Evolutionary conservation across 2,329 filamentous ascomycete genomes (phyloP).

Genomic region (Colletotrichum liriopes): DNA sequence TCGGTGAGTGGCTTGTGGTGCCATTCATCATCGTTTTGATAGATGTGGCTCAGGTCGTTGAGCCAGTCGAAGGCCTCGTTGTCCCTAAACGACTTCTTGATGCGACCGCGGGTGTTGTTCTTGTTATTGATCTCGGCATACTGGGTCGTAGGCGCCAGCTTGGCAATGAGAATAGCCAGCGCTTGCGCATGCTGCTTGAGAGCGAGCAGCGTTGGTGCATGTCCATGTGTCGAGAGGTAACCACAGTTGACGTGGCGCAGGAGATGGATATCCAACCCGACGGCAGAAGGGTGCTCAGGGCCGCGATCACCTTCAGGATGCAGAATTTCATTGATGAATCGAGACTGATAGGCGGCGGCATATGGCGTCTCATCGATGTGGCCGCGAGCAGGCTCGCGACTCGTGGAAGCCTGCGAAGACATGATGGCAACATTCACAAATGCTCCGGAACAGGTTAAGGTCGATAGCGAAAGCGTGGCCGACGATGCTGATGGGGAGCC

Average conservation of each 20-base stretch:
- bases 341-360: constrained; percentile 39
- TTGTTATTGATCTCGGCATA: constrained; percentile 49
- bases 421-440: neutral
- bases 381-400: neutral
- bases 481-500: neutral
- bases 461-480: neutral
- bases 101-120: constrained; percentile 25
- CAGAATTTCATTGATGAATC: constrained; percentile 31
- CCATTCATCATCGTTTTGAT: constrained; percentile 63
- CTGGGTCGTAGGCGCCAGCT: constrained; percentile 58
- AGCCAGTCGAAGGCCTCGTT: constrained; percentile 72
- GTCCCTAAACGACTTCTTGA: constrained; percentile 52
- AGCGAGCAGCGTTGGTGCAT: constrained; percentile 68
- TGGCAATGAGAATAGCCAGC: constrained; percentile 67
- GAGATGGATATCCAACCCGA: constrained; percentile 44
- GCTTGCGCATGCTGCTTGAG: constrained; percentile 74
- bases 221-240: constrained; percentile 68
- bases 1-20: constrained; percentile 64
- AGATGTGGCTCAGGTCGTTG: constrained; percentile 64
- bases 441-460: neutral
- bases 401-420: neutral
- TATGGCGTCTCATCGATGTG: constrained; percentile 35
- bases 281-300: constrained; percentile 33
- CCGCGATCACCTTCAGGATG: neutral
- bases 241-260: constrained; percentile 68